phyloP scores from a whole-genome alignment of 768 basidiomycete genomes.

The Cyclocybe cylindracea region DNA sequence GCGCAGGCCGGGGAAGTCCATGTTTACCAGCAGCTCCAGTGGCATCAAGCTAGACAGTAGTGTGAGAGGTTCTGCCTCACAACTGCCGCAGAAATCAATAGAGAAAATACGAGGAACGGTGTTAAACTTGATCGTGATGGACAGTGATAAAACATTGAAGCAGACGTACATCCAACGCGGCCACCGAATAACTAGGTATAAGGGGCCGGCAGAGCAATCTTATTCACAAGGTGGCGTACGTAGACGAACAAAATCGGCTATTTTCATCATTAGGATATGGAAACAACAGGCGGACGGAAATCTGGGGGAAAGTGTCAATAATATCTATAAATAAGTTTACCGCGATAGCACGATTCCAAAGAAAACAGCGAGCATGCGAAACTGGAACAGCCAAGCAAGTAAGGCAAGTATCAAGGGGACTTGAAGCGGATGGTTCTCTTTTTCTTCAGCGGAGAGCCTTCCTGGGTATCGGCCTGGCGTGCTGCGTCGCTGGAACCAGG shows the following conservation, averaged over 20 bases:
- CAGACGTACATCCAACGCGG: too few relatives aligned
- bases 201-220: too few relatives aligned
- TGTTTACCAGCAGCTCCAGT: background rate
- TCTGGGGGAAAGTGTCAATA: too few relatives aligned
- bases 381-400: background rate
- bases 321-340: too few relatives aligned
- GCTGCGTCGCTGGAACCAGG: slow-evolving; percentile 4
- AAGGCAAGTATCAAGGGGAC: slow-evolving; percentile 10
- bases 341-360: background rate
- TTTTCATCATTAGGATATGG: too few relatives aligned
- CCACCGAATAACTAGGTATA: too few relatives aligned
- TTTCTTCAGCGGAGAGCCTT: slow-evolving; percentile 12
- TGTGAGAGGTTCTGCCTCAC: background rate
- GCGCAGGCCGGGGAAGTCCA: slow-evolving; percentile 5
- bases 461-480: background rate
- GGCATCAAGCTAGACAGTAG: background rate
- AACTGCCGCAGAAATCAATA: slow-evolving; percentile 2
- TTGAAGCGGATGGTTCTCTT: slow-evolving; percentile 15
- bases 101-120: too few relatives aligned
- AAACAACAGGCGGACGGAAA: too few relatives aligned
- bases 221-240: too few relatives aligned
- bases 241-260: too few relatives aligned
- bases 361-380: background rate
- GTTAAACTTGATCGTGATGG: too few relatives aligned
- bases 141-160: too few relatives aligned